These are phyloP conservation scores for Dichotomopilus funicola DNA, from an alignment of 2,329 filamentous ascomycete species.

Conservation along the genomic window DNA sequence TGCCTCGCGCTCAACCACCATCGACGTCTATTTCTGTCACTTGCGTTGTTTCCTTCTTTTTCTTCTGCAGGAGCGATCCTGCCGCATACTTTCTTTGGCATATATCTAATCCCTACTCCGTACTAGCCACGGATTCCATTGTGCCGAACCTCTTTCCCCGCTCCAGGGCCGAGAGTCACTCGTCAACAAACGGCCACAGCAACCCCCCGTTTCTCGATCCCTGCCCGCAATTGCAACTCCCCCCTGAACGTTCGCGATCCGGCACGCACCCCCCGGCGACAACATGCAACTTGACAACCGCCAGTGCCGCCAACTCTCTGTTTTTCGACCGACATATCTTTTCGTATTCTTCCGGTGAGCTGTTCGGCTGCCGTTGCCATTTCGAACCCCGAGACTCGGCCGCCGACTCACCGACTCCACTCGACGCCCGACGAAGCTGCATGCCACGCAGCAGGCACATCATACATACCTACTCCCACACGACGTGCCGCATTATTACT, in stretches of 20 bases:
- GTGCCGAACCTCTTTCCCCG: neutral
- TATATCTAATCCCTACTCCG: neutral
- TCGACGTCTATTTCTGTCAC: neutral
- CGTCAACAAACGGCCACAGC: too few relatives aligned
- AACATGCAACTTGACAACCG: conserved; percentile 24
- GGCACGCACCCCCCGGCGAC: conserved; percentile 19
- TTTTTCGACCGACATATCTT: conserved; percentile 9
- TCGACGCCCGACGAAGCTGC: conserved; percentile 8
- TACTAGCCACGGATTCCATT: neutral
- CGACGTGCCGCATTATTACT: neutral
- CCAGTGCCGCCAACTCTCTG: conserved; percentile 11
- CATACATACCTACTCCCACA: neutral
- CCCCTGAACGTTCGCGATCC: neutral
- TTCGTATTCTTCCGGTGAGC: conserved; percentile 6
- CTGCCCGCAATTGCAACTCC: neutral
- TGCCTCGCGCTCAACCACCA: neutral
- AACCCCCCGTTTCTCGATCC: conserved; percentile 1
- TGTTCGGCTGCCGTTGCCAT: neutral
- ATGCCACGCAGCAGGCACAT: neutral
- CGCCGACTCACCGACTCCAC: conserved; percentile 10
- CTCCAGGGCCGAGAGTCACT: neutral
- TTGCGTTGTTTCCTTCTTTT: neutral
- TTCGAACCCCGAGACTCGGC: neutral
- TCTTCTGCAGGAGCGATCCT: neutral
- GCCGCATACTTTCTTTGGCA: neutral